Evolutionary conservation across 805 yeast species (phyloP).

Genomic region (Zygoascus flipseniorum): DNA sequence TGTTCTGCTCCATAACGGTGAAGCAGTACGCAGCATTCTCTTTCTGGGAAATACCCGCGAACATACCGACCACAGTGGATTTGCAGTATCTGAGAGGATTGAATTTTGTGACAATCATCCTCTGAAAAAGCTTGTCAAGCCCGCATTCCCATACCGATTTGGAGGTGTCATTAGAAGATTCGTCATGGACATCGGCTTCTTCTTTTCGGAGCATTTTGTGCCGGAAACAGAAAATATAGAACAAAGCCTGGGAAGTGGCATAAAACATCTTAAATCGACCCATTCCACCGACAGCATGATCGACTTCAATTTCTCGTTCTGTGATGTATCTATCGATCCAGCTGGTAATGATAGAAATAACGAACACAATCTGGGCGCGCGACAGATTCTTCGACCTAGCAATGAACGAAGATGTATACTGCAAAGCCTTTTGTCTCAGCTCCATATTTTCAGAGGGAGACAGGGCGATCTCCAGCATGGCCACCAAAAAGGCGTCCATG

Average conservation of each 20-base stretch:
- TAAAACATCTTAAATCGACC: conserved; percentile 83
- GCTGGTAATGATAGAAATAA: conserved; percentile 69
- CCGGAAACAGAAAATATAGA: conserved; percentile 88
- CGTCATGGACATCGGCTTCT: conserved; percentile 6
- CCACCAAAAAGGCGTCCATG: conserved; percentile 74
- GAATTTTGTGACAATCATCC: conserved; percentile 77
- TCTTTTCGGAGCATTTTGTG: conserved; percentile 47
- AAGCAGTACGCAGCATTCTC: conserved; percentile 89
- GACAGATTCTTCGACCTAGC: conserved; percentile 76
- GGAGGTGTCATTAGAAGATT: conserved; percentile 20
- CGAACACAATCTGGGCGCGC: conserved; percentile 66
- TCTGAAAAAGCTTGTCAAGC: conserved; percentile 78
- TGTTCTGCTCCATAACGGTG: conserved; percentile 84
- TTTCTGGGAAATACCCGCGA: conserved; percentile 85
- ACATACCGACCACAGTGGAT: conserved; percentile 85
- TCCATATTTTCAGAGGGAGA: conserved; percentile 59
- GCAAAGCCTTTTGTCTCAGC: conserved; percentile 80
- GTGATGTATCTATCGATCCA: conserved; percentile 77
- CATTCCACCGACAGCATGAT: conserved; percentile 62
- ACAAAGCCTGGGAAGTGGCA: conserved; percentile 81
- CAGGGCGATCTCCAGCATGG: conserved; percentile 76
- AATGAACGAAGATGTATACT: conserved; percentile 81
- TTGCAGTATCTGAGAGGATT: conserved; percentile 91
- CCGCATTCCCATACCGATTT: conserved; percentile 59
- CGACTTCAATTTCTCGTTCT: conserved; percentile 80